These are phyloP conservation scores for Malania oleifera DNA, from an alignment of 164 flowering plant species.

Conservation along the genomic window DNA sequence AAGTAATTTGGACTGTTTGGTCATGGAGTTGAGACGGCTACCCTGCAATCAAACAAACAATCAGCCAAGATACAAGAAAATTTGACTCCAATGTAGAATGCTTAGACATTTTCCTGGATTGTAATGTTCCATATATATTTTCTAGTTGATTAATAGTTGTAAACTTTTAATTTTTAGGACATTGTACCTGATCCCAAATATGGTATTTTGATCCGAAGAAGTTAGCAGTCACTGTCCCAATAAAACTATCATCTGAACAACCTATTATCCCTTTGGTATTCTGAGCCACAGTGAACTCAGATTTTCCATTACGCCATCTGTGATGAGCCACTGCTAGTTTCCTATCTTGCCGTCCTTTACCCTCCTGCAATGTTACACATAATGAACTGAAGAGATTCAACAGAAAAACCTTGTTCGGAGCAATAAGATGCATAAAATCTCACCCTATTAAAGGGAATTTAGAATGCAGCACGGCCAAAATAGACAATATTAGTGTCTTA, in stretches of 20 bases:
- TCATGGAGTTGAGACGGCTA: conserved; percentile 25
- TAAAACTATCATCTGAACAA: conserved; percentile 58
- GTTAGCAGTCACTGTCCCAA: conserved; percentile 69
- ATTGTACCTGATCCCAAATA: conserved; percentile 78
- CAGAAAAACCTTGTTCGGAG: no score
- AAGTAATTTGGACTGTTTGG: conserved; percentile 41
- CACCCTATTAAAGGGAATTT: no score
- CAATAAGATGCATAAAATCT: no score
- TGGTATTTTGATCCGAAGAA: conserved; percentile 80
- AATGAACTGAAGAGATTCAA: background rate
- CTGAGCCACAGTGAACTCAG: conserved; percentile 71
- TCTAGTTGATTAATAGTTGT: no score
- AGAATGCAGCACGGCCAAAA: no score
- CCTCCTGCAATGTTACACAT: conserved; percentile 50
- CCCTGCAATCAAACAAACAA: conserved; percentile 41
- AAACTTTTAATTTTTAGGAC: background rate
- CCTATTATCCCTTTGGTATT: conserved; percentile 45
- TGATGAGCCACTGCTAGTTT: conserved; percentile 85
- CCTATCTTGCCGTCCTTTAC: conserved; percentile 75
- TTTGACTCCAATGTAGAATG: no score
- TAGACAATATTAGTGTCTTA: no score
- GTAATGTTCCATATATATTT: no score
- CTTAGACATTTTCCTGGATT: no score
- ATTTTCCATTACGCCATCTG: conserved; percentile 56
- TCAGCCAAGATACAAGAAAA: background rate